These are phyloP conservation scores for Hansenula sp. DNA, from an alignment of 1,139 yeast species.

Conservation along the genomic window DNA sequence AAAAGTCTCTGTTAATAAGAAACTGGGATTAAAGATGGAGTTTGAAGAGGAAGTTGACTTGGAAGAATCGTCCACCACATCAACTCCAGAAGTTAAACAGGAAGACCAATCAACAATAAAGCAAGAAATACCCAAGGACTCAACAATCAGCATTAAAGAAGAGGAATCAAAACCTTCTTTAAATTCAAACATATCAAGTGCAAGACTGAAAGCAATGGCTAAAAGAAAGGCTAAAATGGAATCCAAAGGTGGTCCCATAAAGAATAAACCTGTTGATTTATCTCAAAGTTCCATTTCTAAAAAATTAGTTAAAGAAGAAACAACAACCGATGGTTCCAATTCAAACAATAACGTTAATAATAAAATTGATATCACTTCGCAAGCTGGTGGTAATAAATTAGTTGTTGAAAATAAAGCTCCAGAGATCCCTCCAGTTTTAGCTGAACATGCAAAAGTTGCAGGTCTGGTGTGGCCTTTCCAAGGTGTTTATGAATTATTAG, in stretches of 20 bases:
- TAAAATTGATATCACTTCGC: conserved; percentile 63
- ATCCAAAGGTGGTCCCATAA: conserved; percentile 57
- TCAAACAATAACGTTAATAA: conserved; percentile 17
- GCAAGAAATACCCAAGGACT: conserved; percentile 7
- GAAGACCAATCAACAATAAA: conserved; percentile 21
- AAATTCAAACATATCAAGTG: conserved; percentile 41
- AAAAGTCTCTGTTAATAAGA: conserved; percentile 11
- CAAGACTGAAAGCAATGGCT: conserved; percentile 91
- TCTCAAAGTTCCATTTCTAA: conserved; percentile 76
- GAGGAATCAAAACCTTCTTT: conserved; percentile 11
- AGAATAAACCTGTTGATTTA: conserved; percentile 61
- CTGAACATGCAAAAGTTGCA: conserved; percentile 72
- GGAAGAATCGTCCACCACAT: conserved; percentile 3
- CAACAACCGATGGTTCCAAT: conserved; percentile 8
- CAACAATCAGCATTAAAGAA: too few relatives aligned
- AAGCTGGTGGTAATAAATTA: conserved; percentile 74
- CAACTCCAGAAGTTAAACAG: conserved; percentile 2
- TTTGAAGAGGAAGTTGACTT: conserved; percentile 11
- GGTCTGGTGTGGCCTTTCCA: conserved; percentile 93
- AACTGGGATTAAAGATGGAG: conserved; percentile 16
- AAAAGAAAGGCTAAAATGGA: conserved; percentile 84
- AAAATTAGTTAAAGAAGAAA: conserved; percentile 26
- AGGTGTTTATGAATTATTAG: conserved; percentile 86
- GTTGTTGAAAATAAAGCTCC: conserved; percentile 79
- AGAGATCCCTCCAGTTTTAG: conserved; percentile 64